Percentiles rank a stretch among this genome's conserved stretches.
Conservation (phyloP, 805 yeast genomes). For the Candida coleopterorum region DNA sequence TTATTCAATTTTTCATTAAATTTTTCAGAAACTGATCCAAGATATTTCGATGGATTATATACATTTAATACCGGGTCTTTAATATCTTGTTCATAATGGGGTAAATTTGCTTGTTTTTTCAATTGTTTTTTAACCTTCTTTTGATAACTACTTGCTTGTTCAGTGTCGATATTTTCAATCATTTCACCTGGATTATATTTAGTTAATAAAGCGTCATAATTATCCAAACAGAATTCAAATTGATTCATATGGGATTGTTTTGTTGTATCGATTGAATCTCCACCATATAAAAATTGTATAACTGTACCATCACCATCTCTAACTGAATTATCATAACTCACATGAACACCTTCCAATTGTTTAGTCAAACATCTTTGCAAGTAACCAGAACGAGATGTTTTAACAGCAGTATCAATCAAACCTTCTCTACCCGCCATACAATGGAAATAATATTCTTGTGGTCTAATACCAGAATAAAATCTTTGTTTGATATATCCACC, state of each 20-base stretch:
- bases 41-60: constrained; percentile 81
- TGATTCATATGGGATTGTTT: constrained; percentile 92
- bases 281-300: constrained; percentile 95
- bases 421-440: constrained; percentile 99
- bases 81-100: constrained; percentile 56
- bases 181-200: constrained; percentile 81
- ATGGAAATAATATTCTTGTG: constrained; percentile 99
- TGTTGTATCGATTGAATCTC: constrained; percentile 92
- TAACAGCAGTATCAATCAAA: constrained; percentile 97
- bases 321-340: constrained; percentile 89
- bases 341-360: constrained; percentile 95
- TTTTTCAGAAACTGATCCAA: constrained; percentile 90
- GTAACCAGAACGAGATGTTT: constrained; percentile 97
- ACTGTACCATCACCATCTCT: constrained; percentile 94
- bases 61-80: constrained; percentile 87
- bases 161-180: constrained; percentile 74
- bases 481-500: constrained; percentile 98
- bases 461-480: constrained; percentile 95
- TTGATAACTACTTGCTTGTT: constrained; percentile 69
- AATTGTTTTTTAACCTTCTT: constrained; percentile 75
- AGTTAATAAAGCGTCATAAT: constrained; percentile 78
- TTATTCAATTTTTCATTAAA: constrained; percentile 78
- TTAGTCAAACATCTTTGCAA: constrained; percentile 97
- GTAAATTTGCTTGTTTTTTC: constrained; percentile 57
- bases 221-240: constrained; percentile 88